Evolutionary conservation across 345 rosid genomes (phyloP).

Genomic region (Clausena lansium): DNA sequence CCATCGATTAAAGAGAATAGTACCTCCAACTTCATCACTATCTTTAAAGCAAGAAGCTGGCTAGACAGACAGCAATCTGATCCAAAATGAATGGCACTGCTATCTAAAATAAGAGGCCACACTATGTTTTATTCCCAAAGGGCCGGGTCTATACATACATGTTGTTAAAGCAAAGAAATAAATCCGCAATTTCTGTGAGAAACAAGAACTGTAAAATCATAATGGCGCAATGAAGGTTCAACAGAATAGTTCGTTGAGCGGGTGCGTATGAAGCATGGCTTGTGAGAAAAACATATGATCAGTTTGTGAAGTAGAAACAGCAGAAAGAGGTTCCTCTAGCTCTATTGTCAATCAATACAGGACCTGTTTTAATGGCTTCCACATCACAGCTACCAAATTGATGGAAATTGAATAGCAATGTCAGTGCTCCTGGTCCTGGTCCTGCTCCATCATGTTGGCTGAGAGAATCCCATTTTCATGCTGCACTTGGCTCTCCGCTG

Average conservation of each 20-base stretch:
- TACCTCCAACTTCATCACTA: neutral
- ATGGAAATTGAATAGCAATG: neutral
- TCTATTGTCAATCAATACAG: too few species aligned
- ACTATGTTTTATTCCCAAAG: too few species aligned
- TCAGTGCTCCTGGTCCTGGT: too few species aligned
- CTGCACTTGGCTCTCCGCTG: too few species aligned
- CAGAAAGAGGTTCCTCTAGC: neutral
- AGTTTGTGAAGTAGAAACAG: neutral
- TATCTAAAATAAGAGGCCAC: too few species aligned
- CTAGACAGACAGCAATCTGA: neutral
- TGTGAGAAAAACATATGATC: neutral
- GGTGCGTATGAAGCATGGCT: neutral
- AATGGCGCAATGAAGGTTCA: neutral
- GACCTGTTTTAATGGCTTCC: neutral
- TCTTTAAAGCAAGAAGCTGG: neutral
- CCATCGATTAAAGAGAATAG: neutral
- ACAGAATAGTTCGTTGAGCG: neutral
- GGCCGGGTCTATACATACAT: too few species aligned
- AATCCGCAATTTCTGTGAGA: neutral
- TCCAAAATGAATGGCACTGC: too few species aligned
- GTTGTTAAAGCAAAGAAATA: too few species aligned
- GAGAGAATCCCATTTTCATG: neutral
- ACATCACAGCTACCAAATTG: conserved; percentile 10
- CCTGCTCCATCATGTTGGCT: conserved; percentile 3
- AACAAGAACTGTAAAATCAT: neutral